Conservation (phyloP, 2,329 filamentous ascomycete species). For the Aspergillus uvarum region DNA sequence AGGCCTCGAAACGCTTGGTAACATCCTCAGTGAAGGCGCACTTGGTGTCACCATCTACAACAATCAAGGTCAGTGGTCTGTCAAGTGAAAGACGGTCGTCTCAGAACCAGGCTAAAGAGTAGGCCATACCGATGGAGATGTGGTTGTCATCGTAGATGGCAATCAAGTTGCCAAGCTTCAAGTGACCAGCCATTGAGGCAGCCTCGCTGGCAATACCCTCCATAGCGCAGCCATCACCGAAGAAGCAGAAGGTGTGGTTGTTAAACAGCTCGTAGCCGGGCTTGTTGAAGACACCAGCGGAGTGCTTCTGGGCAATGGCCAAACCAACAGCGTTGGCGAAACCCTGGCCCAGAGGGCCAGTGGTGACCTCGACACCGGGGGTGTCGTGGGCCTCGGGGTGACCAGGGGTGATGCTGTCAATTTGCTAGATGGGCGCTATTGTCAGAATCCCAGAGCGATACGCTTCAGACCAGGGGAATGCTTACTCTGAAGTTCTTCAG, state of each 20-base stretch:
- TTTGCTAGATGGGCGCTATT: conserved; percentile 49
- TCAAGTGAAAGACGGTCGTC: background rate
- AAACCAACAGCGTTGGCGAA: conserved; percentile 97
- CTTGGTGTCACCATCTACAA: conserved; percentile 85
- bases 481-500: conserved; percentile 94
- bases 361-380: conserved; percentile 95
- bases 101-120: background rate
- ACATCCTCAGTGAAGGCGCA: conserved; percentile 97
- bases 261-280: conserved; percentile 84
- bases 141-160: conserved; percentile 98
- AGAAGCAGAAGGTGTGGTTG: conserved; percentile 97
- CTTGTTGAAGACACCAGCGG: conserved; percentile 92
- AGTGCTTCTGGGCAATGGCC: conserved; percentile 93
- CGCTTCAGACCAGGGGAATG: conserved; percentile 21
- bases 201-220: conserved; percentile 96
- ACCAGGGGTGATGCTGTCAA: conserved; percentile 83
- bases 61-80: background rate
- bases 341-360: conserved; percentile 95
- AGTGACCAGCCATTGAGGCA: conserved; percentile 86
- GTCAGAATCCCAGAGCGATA: background rate
- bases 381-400: conserved; percentile 97
- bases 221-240: conserved; percentile 98
- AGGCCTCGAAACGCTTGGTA: conserved; percentile 88
- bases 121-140: conserved; percentile 70
- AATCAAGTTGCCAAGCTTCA: conserved; percentile 97